A percentile compares a stretch with the other conserved stretches of the same genome.
Evolutionary conservation across 2,329 filamentous ascomycete genomes (phyloP).

Genomic region (Cytospora chrysosperma): DNA sequence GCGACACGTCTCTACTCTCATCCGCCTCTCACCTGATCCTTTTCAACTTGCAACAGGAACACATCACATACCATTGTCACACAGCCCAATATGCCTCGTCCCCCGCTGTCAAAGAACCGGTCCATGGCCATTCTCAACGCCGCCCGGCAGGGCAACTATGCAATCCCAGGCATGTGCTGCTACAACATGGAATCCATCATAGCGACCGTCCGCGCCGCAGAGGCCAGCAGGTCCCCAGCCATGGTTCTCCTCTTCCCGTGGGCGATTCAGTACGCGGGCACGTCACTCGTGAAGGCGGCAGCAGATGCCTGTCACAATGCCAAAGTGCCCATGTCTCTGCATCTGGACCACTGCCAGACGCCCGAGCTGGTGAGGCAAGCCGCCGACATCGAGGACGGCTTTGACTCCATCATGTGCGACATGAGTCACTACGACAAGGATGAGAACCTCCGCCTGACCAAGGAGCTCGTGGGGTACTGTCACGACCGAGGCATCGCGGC

Average conservation of each 20-base stretch:
- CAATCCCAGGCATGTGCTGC: conserved; percentile 59
- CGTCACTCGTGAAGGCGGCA: conserved; percentile 54
- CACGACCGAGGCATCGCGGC: conserved; percentile 63
- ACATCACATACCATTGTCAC: background rate
- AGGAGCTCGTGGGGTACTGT: conserved; percentile 62
- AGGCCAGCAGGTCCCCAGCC: conserved; percentile 63
- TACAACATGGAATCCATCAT: conserved; percentile 72
- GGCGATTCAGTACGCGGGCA: conserved; percentile 65
- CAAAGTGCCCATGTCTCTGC: conserved; percentile 59
- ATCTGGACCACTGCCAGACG: conserved; percentile 66
- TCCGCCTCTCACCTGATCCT: background rate
- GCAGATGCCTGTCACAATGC: conserved; percentile 56
- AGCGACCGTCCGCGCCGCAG: conserved; percentile 66
- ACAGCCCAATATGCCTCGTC: conserved; percentile 37
- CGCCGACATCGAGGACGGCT: conserved; percentile 52
- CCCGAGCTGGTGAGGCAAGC: conserved; percentile 61
- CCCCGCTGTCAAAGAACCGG: conserved; percentile 46
- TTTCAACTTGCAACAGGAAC: background rate
- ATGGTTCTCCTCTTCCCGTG: conserved; percentile 76
- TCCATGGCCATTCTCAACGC: conserved; percentile 57
- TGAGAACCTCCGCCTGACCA: conserved; percentile 62
- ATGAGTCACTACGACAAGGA: conserved; percentile 70
- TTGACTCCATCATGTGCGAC: conserved; percentile 73
- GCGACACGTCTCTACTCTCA: background rate
- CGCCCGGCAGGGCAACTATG: conserved; percentile 55